phyloP scores from a whole-genome alignment of 345 rosid species.

The Eucalyptus dawsonii region DNA sequence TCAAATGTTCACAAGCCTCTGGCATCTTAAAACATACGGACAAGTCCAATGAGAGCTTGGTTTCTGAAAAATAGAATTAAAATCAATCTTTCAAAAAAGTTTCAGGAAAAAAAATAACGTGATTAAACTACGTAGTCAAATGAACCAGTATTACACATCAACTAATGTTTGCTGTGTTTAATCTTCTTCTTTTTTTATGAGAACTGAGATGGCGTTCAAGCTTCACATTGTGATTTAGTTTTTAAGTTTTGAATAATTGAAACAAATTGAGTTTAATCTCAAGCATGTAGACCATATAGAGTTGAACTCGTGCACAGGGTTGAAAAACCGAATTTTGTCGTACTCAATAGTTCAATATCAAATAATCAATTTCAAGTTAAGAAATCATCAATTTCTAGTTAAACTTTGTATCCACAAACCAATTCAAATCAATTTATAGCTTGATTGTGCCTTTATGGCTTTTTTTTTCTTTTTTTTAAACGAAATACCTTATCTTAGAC shows the following conservation, averaged over 20 bases:
- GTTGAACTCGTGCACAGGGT: background rate
- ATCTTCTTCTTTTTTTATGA: background rate
- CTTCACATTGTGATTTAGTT: background rate
- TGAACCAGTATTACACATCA: background rate
- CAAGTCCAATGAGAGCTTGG: background rate
- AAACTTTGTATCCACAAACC: background rate
- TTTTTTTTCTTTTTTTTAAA: too few relatives aligned
- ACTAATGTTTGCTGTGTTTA: background rate
- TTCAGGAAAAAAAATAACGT: background rate
- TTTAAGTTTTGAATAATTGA: background rate
- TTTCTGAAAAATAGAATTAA: background rate
- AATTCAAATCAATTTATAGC: too few relatives aligned
- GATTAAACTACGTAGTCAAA: background rate
- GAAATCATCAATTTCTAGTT: background rate
- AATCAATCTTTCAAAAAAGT: background rate
- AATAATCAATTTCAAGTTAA: background rate
- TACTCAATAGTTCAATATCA: background rate
- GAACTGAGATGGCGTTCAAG: background rate
- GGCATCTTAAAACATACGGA: too few relatives aligned
- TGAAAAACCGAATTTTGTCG: background rate
- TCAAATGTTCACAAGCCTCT: background rate
- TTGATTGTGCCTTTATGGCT: background rate
- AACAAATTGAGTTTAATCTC: background rate
- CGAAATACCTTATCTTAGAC: background rate
- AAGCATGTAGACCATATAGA: background rate